Evolutionary conservation across 2,329 filamentous ascomycete genomes (phyloP).

Genomic region (Hymenoscyphus fructigenus): DNA sequence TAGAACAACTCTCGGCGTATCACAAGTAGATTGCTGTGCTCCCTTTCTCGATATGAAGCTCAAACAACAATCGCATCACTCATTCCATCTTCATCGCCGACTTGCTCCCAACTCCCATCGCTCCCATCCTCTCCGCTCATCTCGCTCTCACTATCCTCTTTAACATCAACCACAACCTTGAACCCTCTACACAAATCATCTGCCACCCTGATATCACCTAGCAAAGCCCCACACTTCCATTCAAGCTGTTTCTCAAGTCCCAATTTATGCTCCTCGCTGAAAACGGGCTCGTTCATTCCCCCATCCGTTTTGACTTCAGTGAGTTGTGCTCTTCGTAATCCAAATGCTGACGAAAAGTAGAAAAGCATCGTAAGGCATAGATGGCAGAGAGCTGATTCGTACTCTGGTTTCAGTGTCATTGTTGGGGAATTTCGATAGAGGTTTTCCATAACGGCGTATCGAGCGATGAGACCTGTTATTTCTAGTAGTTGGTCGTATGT

Average conservation of each 20-base stretch:
- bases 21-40: no score
- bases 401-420: conserved; percentile 3
- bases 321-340: background rate
- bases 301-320: background rate
- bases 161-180: conserved; percentile 10
- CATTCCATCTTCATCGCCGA: background rate
- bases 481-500: conserved; percentile 15
- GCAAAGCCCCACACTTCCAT: background rate
- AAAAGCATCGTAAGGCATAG: background rate
- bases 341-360: conserved; percentile 6
- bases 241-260: background rate
- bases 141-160: conserved; percentile 6
- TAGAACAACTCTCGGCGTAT: background rate
- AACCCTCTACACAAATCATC: conserved; percentile 8
- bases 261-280: conserved; percentile 1
- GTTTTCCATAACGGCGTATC: conserved; percentile 29
- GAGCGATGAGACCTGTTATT: conserved; percentile 22
- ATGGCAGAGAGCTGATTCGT: background rate
- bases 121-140: background rate
- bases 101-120: background rate
- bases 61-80: background rate
- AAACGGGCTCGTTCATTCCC: conserved; percentile 3
- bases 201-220: background rate
- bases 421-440: conserved; percentile 13
- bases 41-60: no score